phyloP scores from a whole-genome alignment of 257 asterid species.

The Plantago major region DNA sequence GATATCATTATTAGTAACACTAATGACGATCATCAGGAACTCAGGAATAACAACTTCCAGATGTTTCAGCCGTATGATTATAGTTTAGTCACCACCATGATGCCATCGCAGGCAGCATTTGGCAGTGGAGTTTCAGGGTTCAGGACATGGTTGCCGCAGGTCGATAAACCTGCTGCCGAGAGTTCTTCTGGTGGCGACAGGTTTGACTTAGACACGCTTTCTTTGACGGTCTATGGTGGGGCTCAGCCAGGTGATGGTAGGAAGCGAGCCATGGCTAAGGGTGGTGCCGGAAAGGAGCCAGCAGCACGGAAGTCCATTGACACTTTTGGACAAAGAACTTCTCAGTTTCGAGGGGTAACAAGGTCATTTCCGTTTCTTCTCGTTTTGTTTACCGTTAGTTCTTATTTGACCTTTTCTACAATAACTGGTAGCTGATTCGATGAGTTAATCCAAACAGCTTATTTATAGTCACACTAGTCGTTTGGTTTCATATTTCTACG shows the following conservation, averaged over 20 bases:
- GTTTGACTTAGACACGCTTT: constrained; percentile 40
- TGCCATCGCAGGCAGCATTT: constrained; percentile 21
- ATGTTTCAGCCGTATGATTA: constrained; percentile 26
- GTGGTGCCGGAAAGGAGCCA: constrained; percentile 27
- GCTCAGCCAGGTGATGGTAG: constrained; percentile 36
- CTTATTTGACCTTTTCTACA: no score
- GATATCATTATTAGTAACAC: no score
- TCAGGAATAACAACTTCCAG: constrained; percentile 13
- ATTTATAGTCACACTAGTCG: no score
- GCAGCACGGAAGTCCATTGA: constrained; percentile 68
- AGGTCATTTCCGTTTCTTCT: constrained; percentile 30
- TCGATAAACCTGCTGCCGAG: constrained; percentile 30
- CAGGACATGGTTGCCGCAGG: constrained; percentile 49
- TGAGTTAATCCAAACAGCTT: no score
- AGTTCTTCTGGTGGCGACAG: constrained; percentile 22
- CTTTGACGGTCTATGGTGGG: constrained; percentile 39
- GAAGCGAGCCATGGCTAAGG: constrained; percentile 39
- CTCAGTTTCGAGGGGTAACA: constrained; percentile 85
- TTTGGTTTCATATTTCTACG: no score
- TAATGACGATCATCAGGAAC: constrained; percentile 10
- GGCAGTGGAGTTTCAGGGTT: constrained; percentile 34
- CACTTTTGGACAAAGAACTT: constrained; percentile 79
- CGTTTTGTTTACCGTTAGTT: no score
- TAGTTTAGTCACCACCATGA: constrained; percentile 1
- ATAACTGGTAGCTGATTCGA: no score